Percentiles rank a stretch among this genome's conserved stretches.
phyloP scores from a whole-genome alignment of 371 early-diverging fungal genomes.

The Entomophthora muscae region DNA sequence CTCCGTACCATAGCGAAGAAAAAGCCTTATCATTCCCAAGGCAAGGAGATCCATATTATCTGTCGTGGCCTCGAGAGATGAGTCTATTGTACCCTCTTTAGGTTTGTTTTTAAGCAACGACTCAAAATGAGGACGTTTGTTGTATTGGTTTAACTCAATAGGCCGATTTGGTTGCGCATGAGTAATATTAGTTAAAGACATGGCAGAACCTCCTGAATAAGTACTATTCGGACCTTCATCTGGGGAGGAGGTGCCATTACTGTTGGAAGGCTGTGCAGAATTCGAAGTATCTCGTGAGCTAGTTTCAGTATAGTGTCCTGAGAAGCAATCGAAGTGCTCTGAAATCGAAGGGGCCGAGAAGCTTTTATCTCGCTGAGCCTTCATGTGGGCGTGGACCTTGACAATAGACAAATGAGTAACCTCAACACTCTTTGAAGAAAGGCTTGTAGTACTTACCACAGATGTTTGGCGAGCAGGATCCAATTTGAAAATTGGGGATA shows the following conservation, averaged over 20 bases:
- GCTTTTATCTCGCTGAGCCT: neutral
- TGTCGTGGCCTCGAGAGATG: neutral
- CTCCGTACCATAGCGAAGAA: neutral
- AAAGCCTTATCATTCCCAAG: neutral
- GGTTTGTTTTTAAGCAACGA: no score
- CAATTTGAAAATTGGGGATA: no score
- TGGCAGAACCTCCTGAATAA: neutral
- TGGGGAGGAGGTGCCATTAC: neutral
- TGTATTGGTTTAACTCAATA: neutral
- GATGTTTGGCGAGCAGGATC: no score
- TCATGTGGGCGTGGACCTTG: neutral
- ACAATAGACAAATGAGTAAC: neutral
- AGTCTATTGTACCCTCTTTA: neutral
- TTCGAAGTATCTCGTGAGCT: neutral
- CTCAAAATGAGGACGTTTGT: no score
- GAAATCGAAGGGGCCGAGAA: neutral
- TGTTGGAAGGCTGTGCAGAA: neutral
- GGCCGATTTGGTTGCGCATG: neutral
- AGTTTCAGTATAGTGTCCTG: neutral
- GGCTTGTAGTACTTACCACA: no score
- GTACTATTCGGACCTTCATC: neutral
- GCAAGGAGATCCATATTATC: neutral
- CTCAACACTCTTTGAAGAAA: no score
- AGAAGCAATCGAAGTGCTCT: neutral
- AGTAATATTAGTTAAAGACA: neutral